Percentiles rank a stretch among this genome's conserved stretches.
Evolutionary conservation across 2,329 filamentous ascomycete species (phyloP).

Genomic region (Talaromyces amestolkiae): DNA sequence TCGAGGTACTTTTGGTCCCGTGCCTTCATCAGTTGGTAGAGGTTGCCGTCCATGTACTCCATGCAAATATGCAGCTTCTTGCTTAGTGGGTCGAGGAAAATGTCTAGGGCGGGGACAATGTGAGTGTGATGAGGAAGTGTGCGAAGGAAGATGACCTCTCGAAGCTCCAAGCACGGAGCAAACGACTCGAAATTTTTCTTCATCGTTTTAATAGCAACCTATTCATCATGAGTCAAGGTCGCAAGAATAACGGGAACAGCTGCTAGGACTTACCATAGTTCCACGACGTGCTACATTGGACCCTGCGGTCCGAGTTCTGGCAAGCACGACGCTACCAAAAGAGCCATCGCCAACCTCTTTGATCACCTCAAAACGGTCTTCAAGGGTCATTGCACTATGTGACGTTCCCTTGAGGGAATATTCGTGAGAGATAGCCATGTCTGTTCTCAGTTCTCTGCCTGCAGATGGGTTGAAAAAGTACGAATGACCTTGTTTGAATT

Average conservation of each 20-base stretch:
- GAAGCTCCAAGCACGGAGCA: conserved; percentile 81
- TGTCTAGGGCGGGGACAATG: conserved; percentile 94
- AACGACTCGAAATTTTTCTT: conserved; percentile 99
- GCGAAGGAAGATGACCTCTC: conserved; percentile 94
- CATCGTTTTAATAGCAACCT: conserved; percentile 99
- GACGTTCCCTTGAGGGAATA: conserved; percentile 66
- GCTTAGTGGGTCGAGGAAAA: conserved; percentile 93
- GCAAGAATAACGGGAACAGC: background rate
- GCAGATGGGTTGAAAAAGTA: conserved; percentile 35
- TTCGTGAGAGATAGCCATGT: conserved; percentile 76
- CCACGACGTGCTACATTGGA: conserved; percentile 83
- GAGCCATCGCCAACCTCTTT: conserved; percentile 99
- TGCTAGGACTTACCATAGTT: conserved; percentile 67
- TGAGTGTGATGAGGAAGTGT: conserved; percentile 85
- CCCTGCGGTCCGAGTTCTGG: conserved; percentile 85
- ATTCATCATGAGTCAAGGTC: conserved; percentile 21
- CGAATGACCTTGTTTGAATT: conserved; percentile 12
- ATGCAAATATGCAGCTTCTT: conserved; percentile 97
- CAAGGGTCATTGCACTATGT: conserved; percentile 59
- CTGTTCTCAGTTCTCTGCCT: conserved; percentile 43
- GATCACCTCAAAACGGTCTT: conserved; percentile 93
- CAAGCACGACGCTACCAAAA: conserved; percentile 92
- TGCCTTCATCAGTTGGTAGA: conserved; percentile 98
- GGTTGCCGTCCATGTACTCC: conserved; percentile 99
- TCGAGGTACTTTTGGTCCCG: conserved; percentile 93